Percentiles rank a stretch among this genome's conserved stretches.
phyloP scores from a whole-genome alignment of 371 early-diverging fungal genomes.

The Blakeslea trispora region DNA sequence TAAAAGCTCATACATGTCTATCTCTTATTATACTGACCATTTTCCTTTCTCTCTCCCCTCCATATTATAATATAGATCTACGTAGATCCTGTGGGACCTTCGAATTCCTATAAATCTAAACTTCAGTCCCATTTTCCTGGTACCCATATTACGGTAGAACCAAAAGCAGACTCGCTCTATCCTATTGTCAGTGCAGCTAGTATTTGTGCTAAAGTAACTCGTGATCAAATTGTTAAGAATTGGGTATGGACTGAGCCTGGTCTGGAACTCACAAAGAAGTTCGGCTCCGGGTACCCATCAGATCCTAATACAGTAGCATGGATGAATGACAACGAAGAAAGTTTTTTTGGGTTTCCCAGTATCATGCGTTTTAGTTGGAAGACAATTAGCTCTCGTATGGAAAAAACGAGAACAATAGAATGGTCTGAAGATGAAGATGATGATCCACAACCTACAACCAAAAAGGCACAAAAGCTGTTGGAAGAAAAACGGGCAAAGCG shows the following conservation, averaged over 20 bases:
- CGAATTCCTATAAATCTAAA: conserved; percentile 79
- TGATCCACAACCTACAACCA: conserved; percentile 21
- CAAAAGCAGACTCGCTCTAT: conserved; percentile 96
- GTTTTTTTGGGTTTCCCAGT: conserved; percentile 92
- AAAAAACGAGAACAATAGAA: conserved; percentile 44
- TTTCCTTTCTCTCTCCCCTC: no score
- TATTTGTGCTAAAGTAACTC: conserved; percentile 97
- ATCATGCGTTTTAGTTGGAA: conserved; percentile 97
- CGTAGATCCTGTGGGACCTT: conserved; percentile 98
- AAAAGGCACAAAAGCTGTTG: conserved; percentile 7
- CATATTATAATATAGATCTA: no score
- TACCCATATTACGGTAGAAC: conserved; percentile 82
- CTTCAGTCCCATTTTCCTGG: conserved; percentile 75
- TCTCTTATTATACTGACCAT: no score
- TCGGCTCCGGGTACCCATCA: conserved; percentile 98
- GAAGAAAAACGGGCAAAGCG: conserved; percentile 16
- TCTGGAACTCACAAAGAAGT: conserved; percentile 53
- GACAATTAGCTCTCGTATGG: conserved; percentile 80
- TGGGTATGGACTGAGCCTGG: conserved; percentile 83
- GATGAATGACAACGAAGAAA: conserved; percentile 81
- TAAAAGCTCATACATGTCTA: no score
- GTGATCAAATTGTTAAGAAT: conserved; percentile 83
- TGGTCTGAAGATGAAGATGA: conserved; percentile 48
- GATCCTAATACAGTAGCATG: conserved; percentile 95
- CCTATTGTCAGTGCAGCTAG: conserved; percentile 98